A percentile compares a stretch with the other conserved stretches of the same genome.
These are phyloP conservation scores for Osmanthus fragrans DNA, from an alignment of 257 asterid genomes.

Conservation along the genomic window DNA sequence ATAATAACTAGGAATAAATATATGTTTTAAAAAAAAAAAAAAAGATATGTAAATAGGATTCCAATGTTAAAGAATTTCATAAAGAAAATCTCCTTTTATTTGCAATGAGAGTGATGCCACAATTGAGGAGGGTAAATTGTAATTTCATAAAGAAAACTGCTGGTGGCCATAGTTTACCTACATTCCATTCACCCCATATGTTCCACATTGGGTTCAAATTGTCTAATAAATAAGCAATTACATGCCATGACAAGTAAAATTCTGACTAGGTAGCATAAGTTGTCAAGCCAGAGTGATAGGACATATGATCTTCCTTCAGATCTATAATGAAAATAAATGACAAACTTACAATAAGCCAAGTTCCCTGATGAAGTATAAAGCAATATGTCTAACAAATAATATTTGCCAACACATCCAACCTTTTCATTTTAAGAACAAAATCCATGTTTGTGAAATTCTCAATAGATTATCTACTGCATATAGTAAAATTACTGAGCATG, in stretches of 20 bases:
- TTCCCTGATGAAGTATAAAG: background rate
- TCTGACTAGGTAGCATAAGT: background rate
- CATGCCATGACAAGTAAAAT: background rate
- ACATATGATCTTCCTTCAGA: background rate
- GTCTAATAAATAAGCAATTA: conserved; percentile 10
- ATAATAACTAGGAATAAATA: background rate
- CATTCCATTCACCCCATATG: too few species aligned
- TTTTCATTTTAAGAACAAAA: background rate
- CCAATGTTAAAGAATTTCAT: background rate
- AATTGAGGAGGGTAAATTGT: background rate
- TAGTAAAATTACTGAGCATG: background rate
- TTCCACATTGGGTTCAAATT: background rate
- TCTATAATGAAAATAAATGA: background rate
- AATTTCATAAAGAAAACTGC: background rate
- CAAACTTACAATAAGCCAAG: background rate
- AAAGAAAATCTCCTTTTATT: background rate
- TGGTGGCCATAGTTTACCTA: background rate
- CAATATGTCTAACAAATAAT: background rate
- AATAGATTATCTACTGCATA: background rate
- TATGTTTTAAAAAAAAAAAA: background rate
- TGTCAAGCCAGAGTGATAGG: background rate
- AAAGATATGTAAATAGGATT: background rate
- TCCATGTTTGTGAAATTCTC: background rate
- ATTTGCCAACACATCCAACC: background rate
- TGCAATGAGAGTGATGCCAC: background rate